Evolutionary conservation across 1,284 basidiomycete species (phyloP).

Genomic region (Boletus smithii): DNA sequence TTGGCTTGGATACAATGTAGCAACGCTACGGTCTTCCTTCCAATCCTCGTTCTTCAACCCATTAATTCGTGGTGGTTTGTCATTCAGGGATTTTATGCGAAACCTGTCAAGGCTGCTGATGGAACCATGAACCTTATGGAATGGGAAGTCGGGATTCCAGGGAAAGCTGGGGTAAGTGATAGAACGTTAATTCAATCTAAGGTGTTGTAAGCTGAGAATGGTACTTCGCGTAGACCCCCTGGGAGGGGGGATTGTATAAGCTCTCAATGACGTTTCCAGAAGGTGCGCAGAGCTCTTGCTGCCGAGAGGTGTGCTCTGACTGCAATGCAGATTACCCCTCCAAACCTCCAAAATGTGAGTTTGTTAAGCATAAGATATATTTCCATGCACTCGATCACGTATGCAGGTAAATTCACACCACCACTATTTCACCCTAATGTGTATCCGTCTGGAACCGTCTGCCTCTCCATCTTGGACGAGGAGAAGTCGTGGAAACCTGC

Average conservation of each 20-base stretch:
- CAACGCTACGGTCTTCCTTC: conserved; percentile 1
- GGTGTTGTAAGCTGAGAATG: conserved; percentile 16
- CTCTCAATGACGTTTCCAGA: conserved; percentile 93
- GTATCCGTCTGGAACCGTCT: conserved; percentile 98
- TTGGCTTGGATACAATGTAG: neutral
- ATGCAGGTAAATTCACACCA: conserved; percentile 91
- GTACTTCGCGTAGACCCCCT: conserved; percentile 70
- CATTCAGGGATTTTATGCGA: conserved; percentile 90
- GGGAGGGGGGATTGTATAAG: conserved; percentile 96
- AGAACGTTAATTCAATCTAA: conserved; percentile 7
- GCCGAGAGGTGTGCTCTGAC: conserved; percentile 2
- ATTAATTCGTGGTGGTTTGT: conserved; percentile 9
- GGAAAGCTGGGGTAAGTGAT: conserved; percentile 71
- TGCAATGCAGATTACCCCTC: conserved; percentile 80
- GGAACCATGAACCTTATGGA: conserved; percentile 95
- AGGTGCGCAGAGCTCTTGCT: conserved; percentile 46
- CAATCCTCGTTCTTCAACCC: neutral
- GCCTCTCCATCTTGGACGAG: conserved; percentile 96
- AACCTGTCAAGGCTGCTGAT: conserved; percentile 85
- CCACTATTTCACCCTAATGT: conserved; percentile 98
- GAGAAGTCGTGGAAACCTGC: conserved; percentile 99
- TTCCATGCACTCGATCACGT: conserved; percentile 4
- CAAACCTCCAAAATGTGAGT: conserved; percentile 90
- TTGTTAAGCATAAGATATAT: neutral
- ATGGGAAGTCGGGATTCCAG: conserved; percentile 98